Percentiles rank a stretch among this genome's conserved stretches.
These are phyloP conservation scores for Carnegiea gigantea DNA, from an alignment of 179 eudicot genomes.

Conservation along the genomic window DNA sequence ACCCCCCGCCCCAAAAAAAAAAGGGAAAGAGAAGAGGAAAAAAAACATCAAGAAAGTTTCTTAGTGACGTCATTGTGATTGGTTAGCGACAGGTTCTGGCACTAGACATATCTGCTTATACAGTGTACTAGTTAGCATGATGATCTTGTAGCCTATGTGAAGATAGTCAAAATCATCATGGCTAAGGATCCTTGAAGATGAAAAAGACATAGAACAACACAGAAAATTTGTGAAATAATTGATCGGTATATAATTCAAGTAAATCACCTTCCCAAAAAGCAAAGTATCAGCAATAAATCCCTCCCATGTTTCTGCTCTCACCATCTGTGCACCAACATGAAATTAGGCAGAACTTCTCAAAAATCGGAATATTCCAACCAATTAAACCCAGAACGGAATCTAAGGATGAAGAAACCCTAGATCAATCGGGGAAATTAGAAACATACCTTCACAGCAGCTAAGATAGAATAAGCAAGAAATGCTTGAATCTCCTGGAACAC, in stretches of 20 bases:
- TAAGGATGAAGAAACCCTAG: neutral
- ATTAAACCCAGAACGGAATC: neutral
- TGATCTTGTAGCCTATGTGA: neutral
- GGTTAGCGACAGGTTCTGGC: no score
- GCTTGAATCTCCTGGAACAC: conserved; percentile 78
- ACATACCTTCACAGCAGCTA: conserved; percentile 67
- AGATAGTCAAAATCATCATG: conserved; percentile 24
- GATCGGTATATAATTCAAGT: neutral
- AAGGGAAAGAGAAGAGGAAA: no score
- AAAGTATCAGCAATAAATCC: conserved; percentile 63
- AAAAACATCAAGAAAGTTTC: no score
- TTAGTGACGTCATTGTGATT: no score
- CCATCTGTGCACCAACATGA: conserved; percentile 42
- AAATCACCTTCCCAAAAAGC: conserved; percentile 65
- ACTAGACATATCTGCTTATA: no score
- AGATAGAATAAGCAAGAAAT: conserved; percentile 52
- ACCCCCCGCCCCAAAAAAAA: no score
- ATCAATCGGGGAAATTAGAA: neutral
- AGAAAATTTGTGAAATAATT: conserved; percentile 23
- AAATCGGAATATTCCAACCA: neutral
- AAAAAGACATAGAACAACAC: conserved; percentile 25
- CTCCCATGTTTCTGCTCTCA: conserved; percentile 79
- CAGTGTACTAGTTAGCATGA: neutral
- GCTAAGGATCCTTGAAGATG: no score
- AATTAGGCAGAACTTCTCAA: neutral